Evolutionary conservation across 106 monocot genomes (phyloP).

Genomic region (Acorus gramineus): DNA sequence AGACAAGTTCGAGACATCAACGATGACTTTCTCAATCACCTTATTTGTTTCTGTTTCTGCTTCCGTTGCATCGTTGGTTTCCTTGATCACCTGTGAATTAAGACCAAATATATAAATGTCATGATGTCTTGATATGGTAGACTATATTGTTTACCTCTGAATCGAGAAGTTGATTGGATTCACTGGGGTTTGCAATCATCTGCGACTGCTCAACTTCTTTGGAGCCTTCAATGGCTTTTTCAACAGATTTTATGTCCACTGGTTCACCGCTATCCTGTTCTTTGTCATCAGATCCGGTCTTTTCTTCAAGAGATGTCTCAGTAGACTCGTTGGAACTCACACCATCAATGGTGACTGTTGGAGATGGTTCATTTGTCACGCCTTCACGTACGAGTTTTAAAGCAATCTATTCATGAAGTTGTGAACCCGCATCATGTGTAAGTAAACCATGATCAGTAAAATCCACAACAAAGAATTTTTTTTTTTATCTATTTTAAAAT

Average conservation of each 20-base stretch:
- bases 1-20: constrained; percentile 55
- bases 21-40: constrained; percentile 38
- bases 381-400: constrained; percentile 67
- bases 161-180: too few species aligned
- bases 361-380: constrained; percentile 33
- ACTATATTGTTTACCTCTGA: too few species aligned
- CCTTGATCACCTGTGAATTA: constrained; percentile 12
- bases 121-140: not conserved
- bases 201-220: not conserved
- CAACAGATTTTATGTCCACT: too few species aligned
- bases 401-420: constrained; percentile 55
- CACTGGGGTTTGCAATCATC: too few species aligned
- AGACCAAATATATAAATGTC: not conserved
- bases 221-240: not conserved
- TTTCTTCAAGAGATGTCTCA: too few species aligned
- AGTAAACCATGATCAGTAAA: too few species aligned
- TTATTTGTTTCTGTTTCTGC: constrained; percentile 2
- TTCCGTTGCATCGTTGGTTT: not conserved
- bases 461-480: too few species aligned
- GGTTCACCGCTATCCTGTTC: not conserved
- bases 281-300: not conserved
- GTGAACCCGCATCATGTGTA: too few species aligned
- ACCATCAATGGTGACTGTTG: constrained; percentile 10
- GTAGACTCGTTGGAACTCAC: too few species aligned
- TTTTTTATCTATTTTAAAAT: too few species aligned